Conservation (phyloP, 2,329 filamentous ascomycete genomes). For the Huntiella decipiens region DNA sequence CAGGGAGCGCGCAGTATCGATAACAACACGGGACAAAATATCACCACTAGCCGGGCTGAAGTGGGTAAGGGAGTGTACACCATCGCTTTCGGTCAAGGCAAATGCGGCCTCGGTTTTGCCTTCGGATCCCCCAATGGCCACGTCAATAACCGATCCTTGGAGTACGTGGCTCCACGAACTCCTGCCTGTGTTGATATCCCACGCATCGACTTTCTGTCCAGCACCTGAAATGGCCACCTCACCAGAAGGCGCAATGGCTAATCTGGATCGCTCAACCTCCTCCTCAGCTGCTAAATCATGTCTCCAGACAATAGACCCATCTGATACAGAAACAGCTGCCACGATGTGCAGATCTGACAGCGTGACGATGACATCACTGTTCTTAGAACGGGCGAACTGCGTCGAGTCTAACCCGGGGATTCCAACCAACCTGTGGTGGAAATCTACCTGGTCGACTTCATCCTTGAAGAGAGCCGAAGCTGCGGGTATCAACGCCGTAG, state of each 20-base stretch:
- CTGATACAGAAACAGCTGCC: constrained; percentile 76
- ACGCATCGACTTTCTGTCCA: constrained; percentile 52
- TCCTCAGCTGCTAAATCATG: constrained; percentile 40
- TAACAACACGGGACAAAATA: constrained; percentile 32
- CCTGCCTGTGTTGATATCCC: constrained; percentile 68
- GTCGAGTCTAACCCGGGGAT: constrained; percentile 65
- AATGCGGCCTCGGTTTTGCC: constrained; percentile 37
- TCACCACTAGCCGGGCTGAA: constrained; percentile 54
- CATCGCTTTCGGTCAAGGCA: constrained; percentile 43
- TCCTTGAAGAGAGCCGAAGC: constrained; percentile 59
- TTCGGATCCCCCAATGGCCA: constrained; percentile 61
- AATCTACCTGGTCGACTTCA: constrained; percentile 82
- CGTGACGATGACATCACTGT: constrained; percentile 79
- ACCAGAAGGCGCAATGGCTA: constrained; percentile 62
- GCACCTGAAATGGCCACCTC: constrained; percentile 57
- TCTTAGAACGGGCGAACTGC: constrained; percentile 88
- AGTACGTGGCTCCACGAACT: constrained; percentile 49
- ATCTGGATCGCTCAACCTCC: constrained; percentile 26
- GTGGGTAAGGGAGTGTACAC: constrained; percentile 41
- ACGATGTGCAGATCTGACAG: constrained; percentile 68
- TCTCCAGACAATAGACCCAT: constrained; percentile 70
- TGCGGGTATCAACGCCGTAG: not conserved
- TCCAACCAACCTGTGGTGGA: constrained; percentile 78
- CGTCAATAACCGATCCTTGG: constrained; percentile 39
- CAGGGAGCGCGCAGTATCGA: not conserved